phyloP scores from a whole-genome alignment of 2,329 filamentous ascomycete genomes.

The Clarireedia paspali region DNA sequence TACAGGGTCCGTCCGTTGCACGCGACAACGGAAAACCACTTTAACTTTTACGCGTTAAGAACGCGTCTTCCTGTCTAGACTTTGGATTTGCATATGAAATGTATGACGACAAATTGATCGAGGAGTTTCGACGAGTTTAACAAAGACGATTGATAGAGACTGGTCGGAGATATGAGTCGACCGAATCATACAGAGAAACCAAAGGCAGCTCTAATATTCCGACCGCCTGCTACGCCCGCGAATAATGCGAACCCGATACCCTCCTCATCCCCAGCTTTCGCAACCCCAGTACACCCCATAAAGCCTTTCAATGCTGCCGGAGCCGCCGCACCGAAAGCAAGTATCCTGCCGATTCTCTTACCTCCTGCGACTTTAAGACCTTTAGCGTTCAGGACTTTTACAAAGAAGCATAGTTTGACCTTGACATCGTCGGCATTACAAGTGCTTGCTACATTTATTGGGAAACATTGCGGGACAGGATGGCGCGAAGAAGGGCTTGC shows the following conservation, averaged over 20 bases:
- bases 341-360: constrained; percentile 78
- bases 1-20: background rate
- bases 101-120: background rate
- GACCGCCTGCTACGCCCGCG: constrained; percentile 21
- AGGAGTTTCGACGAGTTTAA: background rate
- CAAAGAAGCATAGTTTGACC: constrained; percentile 93
- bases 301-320: constrained; percentile 43
- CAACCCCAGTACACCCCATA: constrained; percentile 75
- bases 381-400: constrained; percentile 89
- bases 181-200: constrained; percentile 18
- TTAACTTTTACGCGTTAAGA: constrained; percentile 10
- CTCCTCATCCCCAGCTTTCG: constrained; percentile 86
- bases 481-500: constrained; percentile 94
- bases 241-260: constrained; percentile 52
- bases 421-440: constrained; percentile 81
- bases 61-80: constrained; percentile 12
- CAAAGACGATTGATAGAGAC: background rate
- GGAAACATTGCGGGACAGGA: constrained; percentile 86
- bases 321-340: constrained; percentile 22
- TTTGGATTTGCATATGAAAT: background rate
- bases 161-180: constrained; percentile 20
- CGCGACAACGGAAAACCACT: constrained; percentile 7
- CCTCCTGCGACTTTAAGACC: constrained; percentile 81
- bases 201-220: constrained; percentile 25
- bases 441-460: constrained; percentile 80